Evolutionary conservation across 306 rosid genomes (phyloP), one percentile per base, ranked within the genome.

Genomic region (Neltuma alba): DNA sequence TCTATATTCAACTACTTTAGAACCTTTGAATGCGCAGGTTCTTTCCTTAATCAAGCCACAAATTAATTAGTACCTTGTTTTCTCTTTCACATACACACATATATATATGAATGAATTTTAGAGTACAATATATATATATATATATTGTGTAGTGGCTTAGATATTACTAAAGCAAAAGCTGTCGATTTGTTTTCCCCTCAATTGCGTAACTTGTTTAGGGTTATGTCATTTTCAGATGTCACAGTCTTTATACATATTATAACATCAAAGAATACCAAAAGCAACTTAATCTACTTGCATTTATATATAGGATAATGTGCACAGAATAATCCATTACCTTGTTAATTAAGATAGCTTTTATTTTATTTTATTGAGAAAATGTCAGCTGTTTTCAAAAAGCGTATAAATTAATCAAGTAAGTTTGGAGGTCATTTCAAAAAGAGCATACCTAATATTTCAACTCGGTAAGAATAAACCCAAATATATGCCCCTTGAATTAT

Each of bases 141-240:
- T n/a, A n/a, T n/a, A n/a, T n/a, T n/a, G n/a, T n/a, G n/a, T n/a
- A 79, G 50, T 72, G 50, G 75, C 89, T 82, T 82, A 20, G 77
- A 73, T 79, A 34, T 68, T 80, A 86, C 85, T 21, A 86, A 86
- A 86, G 86, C 72, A 48, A 79, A 82, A 82, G 82, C 67, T 63
- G 36, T 25, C 21, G 14, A 16, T n/a, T 11, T 50, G 55, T 64
- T 70, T 70, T 54, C 79, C 82, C 34, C 64, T 72, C 42, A 25
- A 47, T 66, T 70, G 80, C 74, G 34, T 71, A 71, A 70, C 50
- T 71, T 79, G 76, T 75, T 70, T 75, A 76, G 71, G 58, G 40
- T 31, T 71, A 37, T 79, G 82, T 82, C 86, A 85, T 85, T 79
- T 83, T 82, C 86, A 85, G 58, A 23, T 23, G 68, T 33, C 23